phyloP scores from a whole-genome alignment of 1,284 basidiomycete species.

The Pholiota adiposa region DNA sequence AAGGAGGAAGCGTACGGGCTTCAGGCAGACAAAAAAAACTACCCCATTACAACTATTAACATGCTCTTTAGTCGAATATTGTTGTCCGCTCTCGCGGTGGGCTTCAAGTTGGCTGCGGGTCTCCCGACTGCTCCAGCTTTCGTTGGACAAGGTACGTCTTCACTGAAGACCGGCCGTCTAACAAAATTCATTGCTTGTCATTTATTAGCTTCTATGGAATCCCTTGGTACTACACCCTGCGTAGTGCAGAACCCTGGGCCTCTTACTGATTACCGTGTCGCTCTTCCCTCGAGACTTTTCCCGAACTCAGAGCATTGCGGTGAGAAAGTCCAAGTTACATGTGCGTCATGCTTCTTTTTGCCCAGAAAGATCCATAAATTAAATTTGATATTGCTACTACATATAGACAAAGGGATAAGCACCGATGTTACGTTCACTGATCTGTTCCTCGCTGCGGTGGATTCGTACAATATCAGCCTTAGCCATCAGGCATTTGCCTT shows the following conservation, averaged over 20 bases:
- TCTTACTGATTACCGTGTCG: neutral
- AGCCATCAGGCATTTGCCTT: constrained; percentile 12
- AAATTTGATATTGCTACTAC: neutral
- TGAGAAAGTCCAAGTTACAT: neutral
- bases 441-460: constrained; percentile 15
- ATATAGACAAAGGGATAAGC: constrained; percentile 3
- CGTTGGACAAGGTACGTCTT: neutral
- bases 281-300: neutral
- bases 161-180: neutral
- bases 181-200: neutral
- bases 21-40: too few species aligned
- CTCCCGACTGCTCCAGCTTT: neutral
- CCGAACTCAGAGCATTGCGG: neutral
- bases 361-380: neutral
- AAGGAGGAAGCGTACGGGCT: too few species aligned
- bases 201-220: neutral
- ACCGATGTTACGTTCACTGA: constrained; percentile 14
- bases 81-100: neutral
- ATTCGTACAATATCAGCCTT: constrained; percentile 16
- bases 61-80: neutral
- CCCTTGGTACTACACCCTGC: neutral
- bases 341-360: neutral
- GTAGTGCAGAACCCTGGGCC: neutral
- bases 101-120: neutral
- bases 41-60: neutral